Base-by-base conservation (phyloP, 352 stramenopile species). In the Saprolegnia parasitica region DNA sequence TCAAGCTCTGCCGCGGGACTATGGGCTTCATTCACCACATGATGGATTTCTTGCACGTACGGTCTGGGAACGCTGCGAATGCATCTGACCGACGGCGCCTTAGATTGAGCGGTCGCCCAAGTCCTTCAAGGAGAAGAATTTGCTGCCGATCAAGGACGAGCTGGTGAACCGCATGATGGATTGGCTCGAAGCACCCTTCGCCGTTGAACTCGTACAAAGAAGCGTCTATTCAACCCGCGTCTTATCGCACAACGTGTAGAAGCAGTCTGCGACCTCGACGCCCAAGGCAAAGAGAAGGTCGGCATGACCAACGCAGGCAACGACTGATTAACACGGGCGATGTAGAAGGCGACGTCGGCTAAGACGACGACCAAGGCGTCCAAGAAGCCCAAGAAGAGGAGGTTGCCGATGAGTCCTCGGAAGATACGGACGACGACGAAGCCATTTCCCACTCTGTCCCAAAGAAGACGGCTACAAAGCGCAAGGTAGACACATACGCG, bases 21-120 rank as follows among this genome's bases (percentile, higher is more conserved):
- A 74, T 79, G 42, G 72, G 52, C n/a, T 93, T 91, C 62, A 67
- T 93, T 24, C 73, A 88, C 47, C 78, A 89, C 66, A 68, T 91
- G 68, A 91, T 93, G 82, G 82, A 93, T 74, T 56, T 91, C 23
- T 73, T 93, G 32, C 83, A 77, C 37, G 85, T 93, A 78, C 29
- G 75, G 65, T 63, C 20, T 32, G 32, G 56, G 15, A 24, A 62
- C 8, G n/a, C 5, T 23, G 15, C 9, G n/a, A 29, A 13, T 23
- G n/a, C n/a, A n/a, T n/a, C n/a, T n/a, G n/a, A n/a, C n/a, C 40
- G 35, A 46, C 37, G 52, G 23, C 29, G 4, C 35, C 18, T 18
- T 39, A 93, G 84, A 80, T 93, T n/a, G 82, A 93, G 62, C 82
- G 86, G 21, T 93, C 86, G 4, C 90, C 90, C 68, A 93, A 93